Evolutionary conservation across 2,329 filamentous ascomycete species (phyloP), one percentile per base, ranked within the genome.

Genomic region (Pestalotiopsis sp.): DNA sequence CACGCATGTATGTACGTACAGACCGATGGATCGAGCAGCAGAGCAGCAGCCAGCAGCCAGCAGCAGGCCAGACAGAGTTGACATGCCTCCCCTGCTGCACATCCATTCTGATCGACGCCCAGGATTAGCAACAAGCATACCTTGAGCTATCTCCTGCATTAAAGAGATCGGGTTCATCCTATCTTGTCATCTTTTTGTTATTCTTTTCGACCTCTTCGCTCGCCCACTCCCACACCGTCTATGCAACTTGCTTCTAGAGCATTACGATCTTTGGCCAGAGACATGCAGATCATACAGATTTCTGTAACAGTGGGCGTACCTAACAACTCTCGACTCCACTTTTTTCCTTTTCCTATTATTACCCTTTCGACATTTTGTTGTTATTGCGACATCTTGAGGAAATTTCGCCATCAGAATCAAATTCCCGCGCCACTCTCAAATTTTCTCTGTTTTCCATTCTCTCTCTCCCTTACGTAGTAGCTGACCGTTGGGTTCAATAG

Each of bases 31-130:
- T 36, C 31, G 31, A 36, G 31, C 31, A 36, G 31, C 31, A 36
- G 31, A 36, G 31, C 31, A 36, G 31, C 31, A 36, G 31, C 31
- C 31, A 36, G 31, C 7, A 36, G 31, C 31, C 31, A 36, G 31
- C 7, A 36, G 31, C 31, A 36, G 7, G 31, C 31, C 31, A 9
- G 31, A 36, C 31, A 36, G 9, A 36, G 31, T 36, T 59, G 57
- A 62, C 59, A 64, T 23, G 41, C 63, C 36, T 39, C 58, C 67
- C 67, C 63, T 68, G 67, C 59, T 61, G 63, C 56, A 52, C 67
- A 65, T 64, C 67, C 41, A 59, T 68, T 31, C 41, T 68, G 67
- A 68, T 68, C 67, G 67, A 66, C 67, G 58, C 13, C 63, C 36
- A 41, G 64, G 57, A 66, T 61, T 14, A 9, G 31, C 31, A 36